A percentile compares a stretch with the other conserved stretches of the same genome.
phyloP scores from a whole-genome alignment of 2,329 filamentous ascomycete species.

The Macrophomina pseudophaseolina region DNA sequence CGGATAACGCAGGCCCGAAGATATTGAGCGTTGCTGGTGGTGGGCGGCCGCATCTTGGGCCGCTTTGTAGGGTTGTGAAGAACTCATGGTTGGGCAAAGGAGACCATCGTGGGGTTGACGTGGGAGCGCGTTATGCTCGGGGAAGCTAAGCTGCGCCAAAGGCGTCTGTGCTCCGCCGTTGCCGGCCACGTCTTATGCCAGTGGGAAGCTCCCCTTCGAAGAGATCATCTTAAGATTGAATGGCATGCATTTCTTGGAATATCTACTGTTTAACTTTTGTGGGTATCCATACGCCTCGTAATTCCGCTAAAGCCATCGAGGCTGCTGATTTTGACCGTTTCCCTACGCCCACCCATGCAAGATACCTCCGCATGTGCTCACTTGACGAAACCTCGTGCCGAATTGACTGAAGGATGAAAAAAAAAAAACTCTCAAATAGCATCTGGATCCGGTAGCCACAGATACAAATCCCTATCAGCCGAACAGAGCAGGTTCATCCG shows the following conservation, averaged over 20 bases:
- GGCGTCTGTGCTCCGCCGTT: slow-evolving; percentile 8
- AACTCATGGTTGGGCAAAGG: slow-evolving; percentile 24
- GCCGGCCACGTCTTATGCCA: not conserved
- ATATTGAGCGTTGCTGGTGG: slow-evolving; percentile 17
- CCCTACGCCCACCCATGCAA: slow-evolving; percentile 2
- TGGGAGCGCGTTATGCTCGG: slow-evolving; percentile 17
- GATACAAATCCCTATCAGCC: slow-evolving; percentile 75
- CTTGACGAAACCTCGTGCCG: not conserved
- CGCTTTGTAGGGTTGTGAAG: slow-evolving; percentile 23
- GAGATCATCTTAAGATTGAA: not conserved
- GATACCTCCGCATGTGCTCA: not conserved
- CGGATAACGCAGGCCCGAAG: slow-evolving; percentile 76
- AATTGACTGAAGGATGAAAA: not conserved
- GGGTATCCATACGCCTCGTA: slow-evolving; percentile 14
- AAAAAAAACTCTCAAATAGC: not conserved
- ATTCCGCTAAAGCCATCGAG: not conserved
- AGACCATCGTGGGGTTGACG: slow-evolving; percentile 21
- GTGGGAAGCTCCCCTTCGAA: not conserved
- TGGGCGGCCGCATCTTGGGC: slow-evolving; percentile 18
- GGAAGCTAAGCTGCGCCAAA: slow-evolving; percentile 4
- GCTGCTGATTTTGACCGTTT: not conserved
- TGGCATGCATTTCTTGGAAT: not conserved
- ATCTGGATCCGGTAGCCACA: slow-evolving; percentile 56
- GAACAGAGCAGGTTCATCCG: slow-evolving; percentile 90
- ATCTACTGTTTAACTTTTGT: slow-evolving; percentile 9